Base-by-base conservation (phyloP, 1,284 basidiomycete species). In the Trichosporon sp. region DNA sequence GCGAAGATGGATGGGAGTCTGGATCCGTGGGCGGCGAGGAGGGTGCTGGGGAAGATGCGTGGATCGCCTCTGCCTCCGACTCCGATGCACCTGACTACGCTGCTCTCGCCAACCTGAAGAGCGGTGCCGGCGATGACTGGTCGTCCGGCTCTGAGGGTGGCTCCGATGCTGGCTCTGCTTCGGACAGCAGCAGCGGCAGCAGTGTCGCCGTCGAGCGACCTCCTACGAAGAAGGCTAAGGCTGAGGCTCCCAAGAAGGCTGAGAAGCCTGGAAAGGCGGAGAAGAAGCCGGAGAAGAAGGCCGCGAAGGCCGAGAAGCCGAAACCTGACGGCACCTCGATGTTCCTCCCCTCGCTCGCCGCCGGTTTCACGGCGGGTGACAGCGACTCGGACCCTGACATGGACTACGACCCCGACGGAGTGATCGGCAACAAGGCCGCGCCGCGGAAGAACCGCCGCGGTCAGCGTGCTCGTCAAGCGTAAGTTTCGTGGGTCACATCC, bases 381-480 rank as follows among this genome's bases (percentile, higher is more conserved):
- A 89, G 89, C 66, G 86, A 85, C 74, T 92, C 91, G 19, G 93
- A 95, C 77, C 88, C 88, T 72, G 91, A 91, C 77, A 91, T 92
- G 69, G 87, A 85, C 32, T 91, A 91, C 75, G 87, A 85, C 66
- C 86, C 87, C 40, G 86, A 87, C 51, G 88, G 78, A 1, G 71
- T 80, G 4, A 78, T 82, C 32, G 81, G 81, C 12, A 81, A 76
- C 56, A 90, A 91, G 61, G 74, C 71, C 35, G 83, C 79, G 4
- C 84, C 85, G 16, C 90, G 89, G 84, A 97, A 94, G 86, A 98
- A 98, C 77, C 86, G 96, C 66, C 88, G 94, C 67, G 96, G 96
- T 16, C 96, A 98, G 83, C 86, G 94, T 67, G 96, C 96, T 10
- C 87, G 96, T 70, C 88, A 92, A 85, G 92, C 92, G 93, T 96